Base-by-base conservation (phyloP, 169 alveolate genomes). In the Eimeria falciformis region DNA sequence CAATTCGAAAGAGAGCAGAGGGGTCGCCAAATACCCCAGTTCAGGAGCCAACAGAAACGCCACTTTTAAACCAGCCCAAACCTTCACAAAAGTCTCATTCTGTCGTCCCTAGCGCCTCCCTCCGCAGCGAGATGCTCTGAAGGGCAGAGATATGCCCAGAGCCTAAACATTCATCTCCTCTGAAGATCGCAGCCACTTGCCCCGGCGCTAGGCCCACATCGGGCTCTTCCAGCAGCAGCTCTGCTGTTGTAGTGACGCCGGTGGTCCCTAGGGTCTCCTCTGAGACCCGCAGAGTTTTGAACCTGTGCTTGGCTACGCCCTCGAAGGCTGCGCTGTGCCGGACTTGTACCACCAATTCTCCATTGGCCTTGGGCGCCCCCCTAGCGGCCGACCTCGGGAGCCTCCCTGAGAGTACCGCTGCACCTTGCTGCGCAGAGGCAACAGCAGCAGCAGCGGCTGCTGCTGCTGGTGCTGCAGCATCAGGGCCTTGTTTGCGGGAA, bases 181-280 rank as follows among this genome's bases (percentile, higher is more conserved):
- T 75, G 62, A 95, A 95, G 23, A 95, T 69, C 7, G 92, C 97
- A 29, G 95, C 96, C 65, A 94, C 91, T 84, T 95, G 97, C 18
- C 97, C 97, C 18, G 96, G 95, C 12, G 97, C 96, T 3, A 95
- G 81, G 53, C 97, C 97, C n/a, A 85, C 71, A 91, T 95, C 97
- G n/a, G 82, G 95, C 91, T 45, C 87, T 46, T 55, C 82, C 77
- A 65, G 94, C 85, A 56, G 66, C 94, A 90, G 50, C 91, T 65
- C 86, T 27, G 91, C 94, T 21, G n/a, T 81, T 29, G 33, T 84
- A 53, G 25, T 23, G 50, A 23, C 18, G 0, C 90, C 2, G 7
- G 85, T 18, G 14, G 14, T 25, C 21, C 69, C 75, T 14, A 43
- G 11, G 56, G 17, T 46, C 40, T 71, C 53, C 56, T 27, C 12